Evolutionary conservation across 1,284 basidiomycete genomes (phyloP).

Genomic region (Trichosporon inkin): DNA sequence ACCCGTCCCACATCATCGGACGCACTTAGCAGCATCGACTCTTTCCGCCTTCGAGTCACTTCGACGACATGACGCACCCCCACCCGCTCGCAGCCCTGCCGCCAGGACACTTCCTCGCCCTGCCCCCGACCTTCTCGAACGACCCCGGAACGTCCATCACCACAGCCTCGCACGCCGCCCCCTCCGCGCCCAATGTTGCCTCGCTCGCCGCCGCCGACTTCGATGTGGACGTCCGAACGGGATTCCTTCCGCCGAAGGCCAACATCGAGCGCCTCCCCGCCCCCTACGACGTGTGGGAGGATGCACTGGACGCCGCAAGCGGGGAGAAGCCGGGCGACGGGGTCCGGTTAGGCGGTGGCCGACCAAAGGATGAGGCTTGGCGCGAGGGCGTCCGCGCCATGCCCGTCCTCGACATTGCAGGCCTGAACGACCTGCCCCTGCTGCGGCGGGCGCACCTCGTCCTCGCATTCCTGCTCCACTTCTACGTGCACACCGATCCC

Average conservation of each 20-base stretch:
- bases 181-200: constrained; percentile 62
- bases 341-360: constrained; percentile 58
- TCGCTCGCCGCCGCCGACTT: constrained; percentile 90
- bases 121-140: constrained; percentile 53
- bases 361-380: constrained; percentile 60
- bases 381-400: constrained; percentile 63
- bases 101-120: constrained; percentile 62
- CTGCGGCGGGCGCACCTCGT: constrained; percentile 81
- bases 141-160: constrained; percentile 34
- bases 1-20: neutral
- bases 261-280: constrained; percentile 63
- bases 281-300: constrained; percentile 70
- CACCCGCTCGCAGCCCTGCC: constrained; percentile 43
- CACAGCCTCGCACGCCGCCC: constrained; percentile 39
- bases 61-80: neutral
- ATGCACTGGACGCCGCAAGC: constrained; percentile 53
- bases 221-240: constrained; percentile 85
- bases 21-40: neutral
- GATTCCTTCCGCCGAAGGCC: constrained; percentile 81
- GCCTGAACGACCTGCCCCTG: constrained; percentile 59
- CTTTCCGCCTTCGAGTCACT: neutral
- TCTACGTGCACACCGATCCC: constrained; percentile 70
- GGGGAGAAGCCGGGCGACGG: constrained; percentile 48
- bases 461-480: constrained; percentile 78
- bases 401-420: constrained; percentile 58